Evolutionary conservation across 768 basidiomycete genomes (phyloP), one percentile per base, ranked within the genome.

Genomic region (Boletus barrowsii): DNA sequence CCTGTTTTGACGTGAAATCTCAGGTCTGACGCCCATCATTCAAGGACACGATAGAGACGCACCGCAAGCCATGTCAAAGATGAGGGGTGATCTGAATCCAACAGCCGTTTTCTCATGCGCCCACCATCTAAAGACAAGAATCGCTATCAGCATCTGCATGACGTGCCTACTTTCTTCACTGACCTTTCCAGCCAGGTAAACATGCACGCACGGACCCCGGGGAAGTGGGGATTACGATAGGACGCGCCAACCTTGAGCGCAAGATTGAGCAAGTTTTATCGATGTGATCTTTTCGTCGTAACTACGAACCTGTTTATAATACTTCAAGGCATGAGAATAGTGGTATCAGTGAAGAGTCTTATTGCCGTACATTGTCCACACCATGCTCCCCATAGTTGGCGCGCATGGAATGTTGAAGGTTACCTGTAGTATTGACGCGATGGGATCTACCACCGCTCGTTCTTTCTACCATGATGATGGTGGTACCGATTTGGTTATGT

Each of bases 181-280:
- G 51, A 79, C 82, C 72, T 76, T 64, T 78, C 79, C 18, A 84
- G 66, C 81, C 80, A 82, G 26, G 75, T 63, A 57, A 77, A 77
- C 20, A 83, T 68, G 64, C 79, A 79, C 29, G 76, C 78, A 53
- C 81, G 76, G 49, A 88, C 76, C 7, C 84, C 86, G 3, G 83
- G 84, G 57, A 82, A 87, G 69, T 88, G 87, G 0, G 87, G 86
- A 62, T 88, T 88, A 13, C 86, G 80, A 68, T 90, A 88, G 10
- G 79, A 82, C 18, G 81, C 68, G n/a, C 81, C 81, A 1, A 87
- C 84, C 72, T 81, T 49, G 1, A 18, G 35, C 8, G 22, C 3
- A 9, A 43, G 35, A 24, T 42, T 56, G 37, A 56, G 40, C 6
- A 24, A 2, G 36, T 9, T 43, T 39, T 13, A 50, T 20, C 0